phyloP scores from a whole-genome alignment of 2,329 filamentous ascomycete genomes.

The Tolypocladium cylindrosporum region DNA sequence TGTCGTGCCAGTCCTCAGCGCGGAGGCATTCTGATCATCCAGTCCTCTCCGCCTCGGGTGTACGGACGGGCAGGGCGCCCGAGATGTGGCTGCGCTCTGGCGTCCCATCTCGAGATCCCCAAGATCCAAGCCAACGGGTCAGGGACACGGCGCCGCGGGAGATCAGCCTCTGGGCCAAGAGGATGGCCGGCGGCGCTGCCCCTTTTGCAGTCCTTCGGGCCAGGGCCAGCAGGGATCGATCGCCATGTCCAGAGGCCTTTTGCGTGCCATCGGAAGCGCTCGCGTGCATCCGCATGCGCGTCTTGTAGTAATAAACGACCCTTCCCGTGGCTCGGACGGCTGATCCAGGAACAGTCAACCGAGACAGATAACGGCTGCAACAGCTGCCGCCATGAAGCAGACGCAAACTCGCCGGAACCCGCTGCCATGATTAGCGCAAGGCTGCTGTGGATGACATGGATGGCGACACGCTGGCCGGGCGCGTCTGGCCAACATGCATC shows the following conservation, averaged over 20 bases:
- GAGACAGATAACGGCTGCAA: neutral
- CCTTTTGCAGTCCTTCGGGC: neutral
- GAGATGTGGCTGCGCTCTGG: neutral
- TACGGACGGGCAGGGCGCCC: neutral
- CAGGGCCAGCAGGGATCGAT: too few relatives aligned
- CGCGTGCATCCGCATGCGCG: neutral
- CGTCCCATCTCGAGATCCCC: neutral
- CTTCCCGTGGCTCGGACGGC: neutral
- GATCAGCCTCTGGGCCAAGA: slow-evolving; percentile 3
- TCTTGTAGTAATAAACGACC: neutral
- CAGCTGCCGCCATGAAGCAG: neutral
- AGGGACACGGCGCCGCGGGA: neutral
- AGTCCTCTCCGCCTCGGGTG: neutral
- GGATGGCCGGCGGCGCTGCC: neutral
- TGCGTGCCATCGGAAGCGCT: neutral
- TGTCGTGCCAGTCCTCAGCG: neutral
- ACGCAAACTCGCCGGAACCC: neutral
- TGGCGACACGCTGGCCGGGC: neutral
- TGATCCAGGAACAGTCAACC: neutral
- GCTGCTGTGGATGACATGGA: neutral
- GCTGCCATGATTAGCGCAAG: neutral
- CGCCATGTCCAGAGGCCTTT: neutral
- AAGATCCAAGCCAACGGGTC: slow-evolving; percentile 2
- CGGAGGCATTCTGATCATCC: neutral
- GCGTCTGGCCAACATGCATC: neutral